Percentiles rank a stretch among this genome's conserved stretches.
Conservation (phyloP, 2,329 filamentous ascomycete genomes). For the Scytalidium sp. region DNA sequence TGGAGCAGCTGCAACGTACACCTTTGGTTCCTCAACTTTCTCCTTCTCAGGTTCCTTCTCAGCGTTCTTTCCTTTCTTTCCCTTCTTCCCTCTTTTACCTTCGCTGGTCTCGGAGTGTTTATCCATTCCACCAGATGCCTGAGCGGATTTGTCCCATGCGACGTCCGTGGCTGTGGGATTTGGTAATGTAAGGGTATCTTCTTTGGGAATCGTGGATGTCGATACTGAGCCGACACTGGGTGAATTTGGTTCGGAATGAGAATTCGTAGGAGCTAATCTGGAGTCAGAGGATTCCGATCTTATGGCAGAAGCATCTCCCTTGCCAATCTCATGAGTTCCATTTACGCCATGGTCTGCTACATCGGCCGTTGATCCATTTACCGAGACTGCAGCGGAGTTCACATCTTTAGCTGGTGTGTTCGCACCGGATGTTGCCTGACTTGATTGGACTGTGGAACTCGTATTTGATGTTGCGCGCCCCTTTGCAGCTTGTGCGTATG, state of each 20-base stretch:
- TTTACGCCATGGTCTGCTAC: slow-evolving; percentile 20
- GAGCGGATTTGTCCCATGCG: slow-evolving; percentile 64
- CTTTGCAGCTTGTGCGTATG: slow-evolving; percentile 94
- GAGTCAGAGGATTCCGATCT: slow-evolving; percentile 12
- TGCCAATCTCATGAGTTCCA: slow-evolving; percentile 18
- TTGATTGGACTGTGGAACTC: slow-evolving; percentile 21
- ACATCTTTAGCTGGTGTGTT: slow-evolving; percentile 26
- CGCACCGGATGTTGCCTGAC: slow-evolving; percentile 25
- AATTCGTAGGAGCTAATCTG: slow-evolving; percentile 19
- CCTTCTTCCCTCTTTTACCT: slow-evolving; percentile 28
- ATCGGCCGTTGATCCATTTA: slow-evolving; percentile 13
- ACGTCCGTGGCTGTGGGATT: slow-evolving; percentile 63
- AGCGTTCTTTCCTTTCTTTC: slow-evolving; percentile 37
- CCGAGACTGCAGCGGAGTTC: slow-evolving; percentile 18
- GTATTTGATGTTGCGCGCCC: slow-evolving; percentile 48
- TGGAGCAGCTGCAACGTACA: slow-evolving; percentile 72
- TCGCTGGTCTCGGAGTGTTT: slow-evolving; percentile 44
- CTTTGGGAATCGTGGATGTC: slow-evolving; percentile 48
- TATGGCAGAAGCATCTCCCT: slow-evolving; percentile 14
- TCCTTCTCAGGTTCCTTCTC: slow-evolving; percentile 55
- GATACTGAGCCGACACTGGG: slow-evolving; percentile 53
- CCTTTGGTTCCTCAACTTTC: slow-evolving; percentile 54
- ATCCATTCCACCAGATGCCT: slow-evolving; percentile 62
- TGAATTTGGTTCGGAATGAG: slow-evolving; percentile 42
- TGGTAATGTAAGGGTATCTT: slow-evolving; percentile 56